Conservation (phyloP, 2,329 filamentous ascomycete genomes). For the Trichoderma lentiforme region DNA sequence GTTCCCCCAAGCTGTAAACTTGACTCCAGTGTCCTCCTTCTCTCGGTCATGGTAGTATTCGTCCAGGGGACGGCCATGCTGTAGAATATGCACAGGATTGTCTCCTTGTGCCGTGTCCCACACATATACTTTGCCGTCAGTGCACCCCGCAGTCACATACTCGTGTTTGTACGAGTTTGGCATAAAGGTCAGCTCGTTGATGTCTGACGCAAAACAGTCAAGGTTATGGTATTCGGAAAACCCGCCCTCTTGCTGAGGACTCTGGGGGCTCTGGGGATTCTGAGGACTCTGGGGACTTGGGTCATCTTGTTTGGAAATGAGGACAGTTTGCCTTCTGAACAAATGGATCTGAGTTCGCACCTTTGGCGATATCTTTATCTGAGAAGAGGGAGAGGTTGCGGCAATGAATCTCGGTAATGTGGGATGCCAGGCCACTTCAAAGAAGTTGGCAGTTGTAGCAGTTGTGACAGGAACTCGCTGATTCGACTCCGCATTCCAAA, state of each 20-base stretch:
- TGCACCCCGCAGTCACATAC: conserved; percentile 60
- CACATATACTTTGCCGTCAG: conserved; percentile 59
- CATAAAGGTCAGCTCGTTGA: conserved; percentile 60
- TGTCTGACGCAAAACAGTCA: conserved; percentile 58
- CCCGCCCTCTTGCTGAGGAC: background rate
- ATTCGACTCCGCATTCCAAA: conserved; percentile 52
- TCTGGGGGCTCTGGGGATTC: too few species aligned
- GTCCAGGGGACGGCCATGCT: conserved; percentile 47
- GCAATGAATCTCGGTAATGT: conserved; percentile 50
- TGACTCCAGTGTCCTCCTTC: conserved; percentile 58
- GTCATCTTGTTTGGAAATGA: background rate
- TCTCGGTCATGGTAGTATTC: conserved; percentile 46
- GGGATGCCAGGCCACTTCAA: conserved; percentile 64
- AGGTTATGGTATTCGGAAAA: conserved; percentile 50
- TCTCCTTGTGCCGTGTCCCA: conserved; percentile 60
- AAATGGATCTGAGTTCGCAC: conserved; percentile 57
- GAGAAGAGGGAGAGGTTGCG: conserved; percentile 54
- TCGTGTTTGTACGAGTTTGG: conserved; percentile 49
- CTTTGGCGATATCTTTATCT: too few species aligned
- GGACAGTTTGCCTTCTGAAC: conserved; percentile 35
- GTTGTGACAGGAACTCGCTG: conserved; percentile 47
- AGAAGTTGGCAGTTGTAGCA: conserved; percentile 57
- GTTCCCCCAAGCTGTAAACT: conserved; percentile 60
- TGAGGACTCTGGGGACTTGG: background rate
- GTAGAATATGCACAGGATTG: conserved; percentile 52